These are phyloP conservation scores for Musa acuminata DNA, from an alignment of 176 grass and related monocot species.

Conservation along the genomic window DNA sequence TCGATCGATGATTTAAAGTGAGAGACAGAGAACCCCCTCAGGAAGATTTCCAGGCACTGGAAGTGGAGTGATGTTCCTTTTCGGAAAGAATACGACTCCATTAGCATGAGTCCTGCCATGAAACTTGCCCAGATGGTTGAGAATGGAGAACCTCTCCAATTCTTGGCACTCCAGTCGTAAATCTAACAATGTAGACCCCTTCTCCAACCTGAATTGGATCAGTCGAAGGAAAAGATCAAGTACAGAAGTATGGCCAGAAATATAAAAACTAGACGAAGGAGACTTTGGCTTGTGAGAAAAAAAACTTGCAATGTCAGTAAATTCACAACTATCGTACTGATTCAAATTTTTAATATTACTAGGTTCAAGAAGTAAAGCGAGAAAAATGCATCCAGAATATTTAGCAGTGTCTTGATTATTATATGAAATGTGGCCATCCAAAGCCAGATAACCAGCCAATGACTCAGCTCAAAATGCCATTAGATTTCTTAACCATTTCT, in stretches of 20 bases:
- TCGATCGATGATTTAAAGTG: conserved; percentile 29
- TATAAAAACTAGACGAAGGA: not conserved
- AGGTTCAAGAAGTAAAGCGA: too few species aligned
- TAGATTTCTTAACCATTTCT: too few species aligned
- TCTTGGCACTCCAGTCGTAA: conserved; percentile 31
- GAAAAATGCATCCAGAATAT: too few species aligned
- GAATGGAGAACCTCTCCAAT: conserved; percentile 34
- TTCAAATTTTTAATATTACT: not conserved
- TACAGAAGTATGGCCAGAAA: not conserved
- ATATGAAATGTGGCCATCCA: too few species aligned
- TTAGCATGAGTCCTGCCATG: conserved; percentile 22
- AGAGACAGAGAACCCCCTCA: conserved; percentile 23
- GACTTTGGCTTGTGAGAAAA: too few species aligned
- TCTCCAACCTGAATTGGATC: conserved; percentile 24
- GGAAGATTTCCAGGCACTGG: conserved; percentile 17
- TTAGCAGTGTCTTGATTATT: too few species aligned
- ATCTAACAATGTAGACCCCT: conserved; percentile 24
- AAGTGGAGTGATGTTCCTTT: conserved; percentile 22
- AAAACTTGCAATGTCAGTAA: not conserved
- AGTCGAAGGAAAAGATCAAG: not conserved
- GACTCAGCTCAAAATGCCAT: too few species aligned
- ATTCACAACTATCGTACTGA: not conserved
- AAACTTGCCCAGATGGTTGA: conserved; percentile 36
- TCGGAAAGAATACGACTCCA: conserved; percentile 11
- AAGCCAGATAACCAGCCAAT: too few species aligned